A percentile compares a stretch with the other conserved stretches of the same genome.
phyloP scores from a whole-genome alignment of 805 yeast species.

The Starmera caribaea region DNA sequence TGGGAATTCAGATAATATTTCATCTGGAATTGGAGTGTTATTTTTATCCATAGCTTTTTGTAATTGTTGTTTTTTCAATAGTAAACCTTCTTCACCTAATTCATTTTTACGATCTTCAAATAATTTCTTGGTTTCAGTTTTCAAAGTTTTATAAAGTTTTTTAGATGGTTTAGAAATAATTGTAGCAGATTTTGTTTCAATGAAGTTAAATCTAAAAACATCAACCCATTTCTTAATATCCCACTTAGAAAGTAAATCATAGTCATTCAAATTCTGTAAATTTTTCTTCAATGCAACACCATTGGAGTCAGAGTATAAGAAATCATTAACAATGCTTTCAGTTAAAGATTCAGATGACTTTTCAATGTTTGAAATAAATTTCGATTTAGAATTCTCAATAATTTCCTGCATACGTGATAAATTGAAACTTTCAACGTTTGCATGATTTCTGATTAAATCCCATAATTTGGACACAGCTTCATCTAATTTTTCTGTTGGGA shows the following conservation, averaged over 20 bases:
- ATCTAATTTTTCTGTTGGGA: conserved; percentile 56
- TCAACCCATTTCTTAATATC: conserved; percentile 55
- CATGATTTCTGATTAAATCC: conserved; percentile 43
- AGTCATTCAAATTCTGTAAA: conserved; percentile 48
- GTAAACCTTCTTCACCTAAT: conserved; percentile 54
- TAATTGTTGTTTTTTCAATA: conserved; percentile 38
- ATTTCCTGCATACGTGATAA: conserved; percentile 56
- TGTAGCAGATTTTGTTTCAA: conserved; percentile 54
- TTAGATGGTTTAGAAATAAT: conserved; percentile 68
- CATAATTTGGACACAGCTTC: conserved; percentile 45
- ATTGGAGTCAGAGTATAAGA: conserved; percentile 63
- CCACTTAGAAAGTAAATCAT: conserved; percentile 47
- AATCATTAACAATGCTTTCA: conserved; percentile 64
- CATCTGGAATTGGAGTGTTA: conserved; percentile 68
- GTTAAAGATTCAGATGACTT: conserved; percentile 52
- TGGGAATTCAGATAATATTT: conserved; percentile 49
- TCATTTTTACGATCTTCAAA: conserved; percentile 37
- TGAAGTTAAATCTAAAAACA: conserved; percentile 40
- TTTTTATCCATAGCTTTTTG: conserved; percentile 57
- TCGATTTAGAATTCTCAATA: conserved; percentile 53
- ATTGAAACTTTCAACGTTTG: conserved; percentile 43
- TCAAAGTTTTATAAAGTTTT: conserved; percentile 41
- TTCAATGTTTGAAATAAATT: conserved; percentile 52
- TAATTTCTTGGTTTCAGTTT: conserved; percentile 39
- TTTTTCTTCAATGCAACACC: conserved; percentile 50